Conservation (phyloP, 106 monocot genomes). For the Apostasia shenzhenica region DNA sequence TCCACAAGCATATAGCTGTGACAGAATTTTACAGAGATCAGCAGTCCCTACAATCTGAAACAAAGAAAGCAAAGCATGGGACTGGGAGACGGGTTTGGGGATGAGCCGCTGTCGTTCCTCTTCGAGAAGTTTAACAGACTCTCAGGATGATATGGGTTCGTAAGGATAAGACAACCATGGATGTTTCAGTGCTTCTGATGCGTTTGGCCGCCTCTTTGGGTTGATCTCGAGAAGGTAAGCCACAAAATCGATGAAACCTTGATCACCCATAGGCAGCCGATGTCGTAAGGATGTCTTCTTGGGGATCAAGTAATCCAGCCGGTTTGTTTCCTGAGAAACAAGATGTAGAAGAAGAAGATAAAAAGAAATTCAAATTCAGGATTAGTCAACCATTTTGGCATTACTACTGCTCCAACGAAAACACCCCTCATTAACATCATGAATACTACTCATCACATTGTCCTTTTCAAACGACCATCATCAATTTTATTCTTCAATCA, state of each 20-base stretch:
- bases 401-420: no score
- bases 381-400: no score
- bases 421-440: no score
- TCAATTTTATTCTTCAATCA: no score
- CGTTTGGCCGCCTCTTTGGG: slow-evolving; percentile 83
- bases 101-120: neutral
- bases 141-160: slow-evolving; percentile 95
- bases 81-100: no score
- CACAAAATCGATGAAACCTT: slow-evolving; percentile 93
- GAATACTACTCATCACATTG: no score
- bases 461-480: no score
- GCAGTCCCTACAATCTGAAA: no score
- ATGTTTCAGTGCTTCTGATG: slow-evolving; percentile 80
- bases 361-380: neutral
- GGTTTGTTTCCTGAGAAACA: slow-evolving; percentile 64
- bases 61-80: no score
- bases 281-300: slow-evolving; percentile 89
- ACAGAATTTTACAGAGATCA: no score
- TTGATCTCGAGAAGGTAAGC: slow-evolving; percentile 78
- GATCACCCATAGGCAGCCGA: slow-evolving; percentile 90
- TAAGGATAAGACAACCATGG: slow-evolving; percentile 95
- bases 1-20: no score
- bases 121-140: neutral
- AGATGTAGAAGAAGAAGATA: neutral
- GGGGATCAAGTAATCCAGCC: slow-evolving; percentile 90